These are phyloP conservation scores for Cladophialophora carrionii DNA, from an alignment of 2,329 filamentous ascomycete species.

Conservation along the genomic window DNA sequence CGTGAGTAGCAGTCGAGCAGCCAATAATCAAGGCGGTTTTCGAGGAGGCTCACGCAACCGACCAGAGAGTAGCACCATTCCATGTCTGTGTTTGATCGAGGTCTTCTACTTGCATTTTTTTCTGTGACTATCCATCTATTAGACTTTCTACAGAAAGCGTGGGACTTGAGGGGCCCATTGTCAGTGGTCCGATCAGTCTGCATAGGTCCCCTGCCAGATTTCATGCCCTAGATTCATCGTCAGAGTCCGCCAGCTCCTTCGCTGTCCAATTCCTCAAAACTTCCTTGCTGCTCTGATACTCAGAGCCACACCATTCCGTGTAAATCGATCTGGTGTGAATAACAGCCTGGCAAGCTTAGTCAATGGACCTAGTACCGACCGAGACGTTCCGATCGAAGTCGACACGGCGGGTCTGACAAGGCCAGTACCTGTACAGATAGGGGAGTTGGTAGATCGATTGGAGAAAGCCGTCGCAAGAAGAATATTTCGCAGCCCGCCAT, in stretches of 20 bases:
- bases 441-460: too few species aligned
- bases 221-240: neutral
- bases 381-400: neutral
- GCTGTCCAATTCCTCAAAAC: neutral
- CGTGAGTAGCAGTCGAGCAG: too few species aligned
- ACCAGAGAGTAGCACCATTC: too few species aligned
- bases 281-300: neutral
- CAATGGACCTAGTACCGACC: neutral
- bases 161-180: neutral
- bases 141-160: neutral
- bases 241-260: neutral
- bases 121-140: too few species aligned
- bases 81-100: too few species aligned
- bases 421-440: neutral
- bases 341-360: neutral
- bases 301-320: neutral
- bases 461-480: neutral
- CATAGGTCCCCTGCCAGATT: neutral
- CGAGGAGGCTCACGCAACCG: too few species aligned
- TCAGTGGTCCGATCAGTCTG: neutral
- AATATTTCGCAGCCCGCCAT: neutral
- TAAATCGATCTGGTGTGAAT: neutral
- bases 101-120: too few species aligned
- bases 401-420: neutral
- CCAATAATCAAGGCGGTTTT: too few species aligned